Base-by-base conservation (phyloP, 352 stramenopile species). In the Globisporangium spiculum region DNA sequence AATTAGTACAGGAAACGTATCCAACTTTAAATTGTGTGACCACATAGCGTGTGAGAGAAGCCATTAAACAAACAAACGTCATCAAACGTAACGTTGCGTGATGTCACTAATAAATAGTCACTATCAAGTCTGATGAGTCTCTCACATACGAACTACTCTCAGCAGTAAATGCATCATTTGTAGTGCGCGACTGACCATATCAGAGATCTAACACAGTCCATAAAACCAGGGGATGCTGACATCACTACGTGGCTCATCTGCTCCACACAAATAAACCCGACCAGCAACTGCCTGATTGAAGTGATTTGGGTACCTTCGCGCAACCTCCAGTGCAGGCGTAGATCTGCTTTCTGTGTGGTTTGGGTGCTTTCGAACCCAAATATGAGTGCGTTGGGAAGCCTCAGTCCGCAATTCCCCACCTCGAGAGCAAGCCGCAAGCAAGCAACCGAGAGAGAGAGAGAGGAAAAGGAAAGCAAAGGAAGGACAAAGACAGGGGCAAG, bases 401-500 rank as follows among this genome's bases (percentile, higher is more conserved):
- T 50, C 41, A 50, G 41, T 50, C 41, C 41, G 41, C 16, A 50
- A 50, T n/a, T 50, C 41, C 4, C 41, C 41, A 0, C 16, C 41
- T 50, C 41, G 16, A 50, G 41, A 50, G 41, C 41, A 50, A 50
- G 41, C 41, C 41, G 3, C 41, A 50, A 50, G 41, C 41, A 50
- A 50, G 41, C 41, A 50, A 50, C 16, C 41, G 16, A 50, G 41
- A 20, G 12, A 18, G 41, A n/a, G 41, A 6, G 14, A 48, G 14
- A 36, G 12, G 12, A 18, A 16, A 44, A 44, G 36, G 10, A 44
- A 20, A 50, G 16, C 1, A 50, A 50, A 9, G 16, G 32, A 69
- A 46, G 30, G 55, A 66, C n/a, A 64, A 67, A 16, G 22, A 32
- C 24, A 67, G 38, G 54, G 58, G 38, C 34, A 24, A 26, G 27